Base-by-base conservation (phyloP, 148 eudicot genomes). In the Heliosperma pusillum region DNA sequence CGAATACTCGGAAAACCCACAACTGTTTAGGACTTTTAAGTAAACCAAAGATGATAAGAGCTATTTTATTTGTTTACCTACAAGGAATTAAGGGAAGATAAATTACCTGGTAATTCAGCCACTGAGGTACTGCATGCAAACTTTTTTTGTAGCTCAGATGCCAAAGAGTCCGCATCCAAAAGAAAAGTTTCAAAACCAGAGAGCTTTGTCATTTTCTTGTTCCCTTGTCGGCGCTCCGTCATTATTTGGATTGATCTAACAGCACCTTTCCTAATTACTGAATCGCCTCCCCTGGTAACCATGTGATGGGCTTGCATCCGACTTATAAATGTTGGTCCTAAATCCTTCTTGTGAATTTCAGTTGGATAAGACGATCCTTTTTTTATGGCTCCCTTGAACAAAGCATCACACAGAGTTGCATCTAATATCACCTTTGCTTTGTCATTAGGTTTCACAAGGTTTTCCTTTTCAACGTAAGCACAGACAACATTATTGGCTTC, bases 111-210 rank as follows among this genome's bases (percentile, higher is more conserved):
- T 44, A 75, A 85, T 82, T 95, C 98, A 60, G 92, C 86, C 72
- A 88, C 87, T 57, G 97, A 69, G 61, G 96, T 95, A 76, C 98
- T 95, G 87, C 98, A 92, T 52, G 98, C 98, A 82, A 92, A 92
- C 83, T 90, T 95, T 83, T 95, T 95, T 84, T 95, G 98, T 80
- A 95, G 80, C 80, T 89, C 97, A 62, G 97, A 89, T 22, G 93
- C 93, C 84, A 95, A 85, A 25, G 92, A 80, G 52, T 92, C 97
- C 25, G 92, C 91, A 87, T 92, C 91, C 57, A 95, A 80, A 83
- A 95, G 75, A 80, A 95, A 95, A 33, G 89, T 83, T 82, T 95
- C 98, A 78, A 95, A 40, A 69, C 98, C 96, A 9, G 98, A 89
- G 77, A 95, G 85, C 86, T 88, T 95, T 0, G 98, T 95, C 68